Conservation (phyloP, 495 filamentous ascomycete species). For the Echria macrotheca region DNA sequence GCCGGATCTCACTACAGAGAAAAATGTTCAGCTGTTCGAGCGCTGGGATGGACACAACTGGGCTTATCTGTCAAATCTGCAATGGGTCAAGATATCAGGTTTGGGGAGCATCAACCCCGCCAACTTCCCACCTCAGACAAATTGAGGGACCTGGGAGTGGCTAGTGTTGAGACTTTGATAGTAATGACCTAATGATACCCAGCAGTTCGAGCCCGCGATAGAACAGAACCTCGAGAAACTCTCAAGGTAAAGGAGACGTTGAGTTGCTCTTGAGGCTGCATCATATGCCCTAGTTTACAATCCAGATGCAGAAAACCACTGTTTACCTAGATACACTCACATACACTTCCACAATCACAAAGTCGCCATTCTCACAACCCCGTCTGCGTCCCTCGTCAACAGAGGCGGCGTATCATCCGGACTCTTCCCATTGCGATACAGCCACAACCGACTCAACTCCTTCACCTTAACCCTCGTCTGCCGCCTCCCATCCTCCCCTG, state of each 20-base stretch:
- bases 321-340: no score
- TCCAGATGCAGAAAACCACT: no score
- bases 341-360: conserved; percentile 7
- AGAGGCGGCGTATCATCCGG: conserved; percentile 37
- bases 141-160: no score
- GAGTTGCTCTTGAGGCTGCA: no score
- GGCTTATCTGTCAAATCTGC: conserved; percentile 48
- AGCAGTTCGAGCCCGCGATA: no score
- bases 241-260: no score
- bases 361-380: conserved; percentile 18
- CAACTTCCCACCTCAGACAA: conserved; percentile 58
- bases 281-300: no score
- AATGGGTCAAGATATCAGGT: conserved; percentile 55
- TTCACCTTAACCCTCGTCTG: conserved; percentile 48
- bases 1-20: conserved; percentile 44
- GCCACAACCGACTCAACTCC: conserved; percentile 68
- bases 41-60: conserved; percentile 49
- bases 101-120: conserved; percentile 51
- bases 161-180: no score
- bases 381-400: conserved; percentile 14
- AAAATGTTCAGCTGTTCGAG: conserved; percentile 40
- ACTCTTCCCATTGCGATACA: conserved; percentile 63
- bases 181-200: no score
- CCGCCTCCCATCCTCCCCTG: conserved; percentile 5
- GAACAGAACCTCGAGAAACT: no score